Conservation (phyloP, 2,329 filamentous ascomycete species). For the Colletotrichum paranaense region DNA sequence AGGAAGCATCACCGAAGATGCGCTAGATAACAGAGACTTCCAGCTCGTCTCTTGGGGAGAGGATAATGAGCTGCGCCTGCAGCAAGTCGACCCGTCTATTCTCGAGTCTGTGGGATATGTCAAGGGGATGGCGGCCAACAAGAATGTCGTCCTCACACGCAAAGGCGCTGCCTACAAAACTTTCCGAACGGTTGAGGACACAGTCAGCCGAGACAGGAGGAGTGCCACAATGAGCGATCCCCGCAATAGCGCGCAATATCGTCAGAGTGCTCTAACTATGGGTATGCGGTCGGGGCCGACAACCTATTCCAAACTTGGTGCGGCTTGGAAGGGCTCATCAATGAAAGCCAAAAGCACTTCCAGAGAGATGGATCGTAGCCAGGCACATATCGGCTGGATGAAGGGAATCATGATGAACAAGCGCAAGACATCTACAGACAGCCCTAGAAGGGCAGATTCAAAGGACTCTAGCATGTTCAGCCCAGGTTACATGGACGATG, state of each 20-base stretch:
- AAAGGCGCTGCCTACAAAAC: conserved; percentile 87
- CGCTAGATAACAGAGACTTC: conserved; percentile 87
- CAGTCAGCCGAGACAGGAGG: conserved; percentile 66
- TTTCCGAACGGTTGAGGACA: conserved; percentile 78
- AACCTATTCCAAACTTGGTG: conserved; percentile 47
- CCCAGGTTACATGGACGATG: conserved; percentile 62
- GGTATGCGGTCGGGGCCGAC: conserved; percentile 58
- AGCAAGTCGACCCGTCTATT: conserved; percentile 74
- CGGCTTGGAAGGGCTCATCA: conserved; percentile 66
- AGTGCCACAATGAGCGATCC: conserved; percentile 72
- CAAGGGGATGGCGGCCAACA: conserved; percentile 73
- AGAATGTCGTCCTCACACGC: conserved; percentile 79
- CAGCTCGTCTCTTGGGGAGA: conserved; percentile 94
- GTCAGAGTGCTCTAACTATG: conserved; percentile 56
- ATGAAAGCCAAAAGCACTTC: conserved; percentile 66
- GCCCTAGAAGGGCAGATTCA: conserved; percentile 61
- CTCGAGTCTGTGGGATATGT: conserved; percentile 78
- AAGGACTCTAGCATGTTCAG: conserved; percentile 64
- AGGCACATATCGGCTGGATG: conserved; percentile 76
- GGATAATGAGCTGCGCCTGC: conserved; percentile 84
- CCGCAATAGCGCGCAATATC: conserved; percentile 55
- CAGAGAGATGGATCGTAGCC: conserved; percentile 57
- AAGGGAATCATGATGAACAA: conserved; percentile 74
- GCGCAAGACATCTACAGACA: conserved; percentile 57
- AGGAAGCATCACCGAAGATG: conserved; percentile 73